Evolutionary conservation across 257 asterid species (phyloP), one percentile per base, ranked within the genome.

Genomic region (Ophiorrhiza pumila): DNA sequence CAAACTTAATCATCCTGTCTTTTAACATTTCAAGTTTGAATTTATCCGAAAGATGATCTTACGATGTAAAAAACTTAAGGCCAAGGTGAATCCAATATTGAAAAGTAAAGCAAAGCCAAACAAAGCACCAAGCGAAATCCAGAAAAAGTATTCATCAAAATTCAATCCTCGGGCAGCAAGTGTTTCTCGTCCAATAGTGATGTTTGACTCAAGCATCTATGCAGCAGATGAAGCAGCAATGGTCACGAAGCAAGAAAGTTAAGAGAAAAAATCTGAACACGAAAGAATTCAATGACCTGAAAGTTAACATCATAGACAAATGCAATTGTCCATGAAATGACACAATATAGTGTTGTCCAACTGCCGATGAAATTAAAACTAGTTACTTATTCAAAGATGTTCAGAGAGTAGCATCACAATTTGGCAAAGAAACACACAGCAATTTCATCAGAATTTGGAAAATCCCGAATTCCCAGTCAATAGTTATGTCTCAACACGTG

Each of bases 101-200:
- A 88, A 85, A 66, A 85, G 71, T 63, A 88, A 64, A 42, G 87
- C 53, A 43, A 86, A 65, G 34, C 95, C 90, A 43, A 85, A 68
- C 32, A 90, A 77, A 58, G 90, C 95, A 55, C 82, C 86, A 52
- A 90, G 67, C 43, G 92, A 85, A 69, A 85, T 77, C 96, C 96
- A 90, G 53, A 79, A 82, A 15, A 82, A 27, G 70, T 84, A 31
- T 71, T 76, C 85, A 32, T 78, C 77, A 71, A 79, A 86, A 80
- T 79, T 65, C 35, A 90, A 62, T 22, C 95, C 95, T 18, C 86
- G 95, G 69, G 39, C 71, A 59, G 71, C 82, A 77, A 90, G 95
- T 27, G 83, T 76, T 78, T 81, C 85, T 27, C 69, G 75, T 37
- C 92, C 96, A 68, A 88, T 35, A 45, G 88, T 88, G 71, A 73